These are phyloP conservation scores for Senecio squalidus DNA, from an alignment of 140 eudicot species.

Conservation along the genomic window DNA sequence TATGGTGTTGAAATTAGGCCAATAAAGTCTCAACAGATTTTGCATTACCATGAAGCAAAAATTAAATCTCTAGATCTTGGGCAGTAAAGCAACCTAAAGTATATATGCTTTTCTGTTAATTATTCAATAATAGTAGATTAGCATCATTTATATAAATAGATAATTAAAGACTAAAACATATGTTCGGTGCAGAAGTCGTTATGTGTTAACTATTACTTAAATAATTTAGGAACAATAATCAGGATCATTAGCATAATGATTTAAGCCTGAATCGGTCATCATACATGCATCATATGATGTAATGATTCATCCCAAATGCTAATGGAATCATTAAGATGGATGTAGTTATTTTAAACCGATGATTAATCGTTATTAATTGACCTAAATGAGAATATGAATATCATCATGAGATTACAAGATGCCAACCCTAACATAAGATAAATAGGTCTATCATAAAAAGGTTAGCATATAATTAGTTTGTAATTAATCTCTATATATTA, in stretches of 20 bases:
- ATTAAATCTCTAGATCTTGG: neutral
- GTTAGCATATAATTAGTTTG: too few species aligned
- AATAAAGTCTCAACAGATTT: neutral
- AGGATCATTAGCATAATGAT: neutral
- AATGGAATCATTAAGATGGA: neutral
- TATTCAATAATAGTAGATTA: neutral
- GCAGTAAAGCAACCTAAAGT: constrained; percentile 26
- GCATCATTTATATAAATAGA: neutral
- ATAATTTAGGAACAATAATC: neutral
- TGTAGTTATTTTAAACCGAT: neutral
- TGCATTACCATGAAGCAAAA: neutral
- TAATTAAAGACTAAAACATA: neutral
- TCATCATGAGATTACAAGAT: too few species aligned
- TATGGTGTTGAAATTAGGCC: neutral
- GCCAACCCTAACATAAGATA: too few species aligned
- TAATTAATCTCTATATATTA: too few species aligned
- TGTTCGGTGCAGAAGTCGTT: neutral
- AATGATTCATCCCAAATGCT: neutral
- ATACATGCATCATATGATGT: neutral
- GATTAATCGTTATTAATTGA: neutral
- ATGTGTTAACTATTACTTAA: neutral
- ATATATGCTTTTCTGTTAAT: neutral
- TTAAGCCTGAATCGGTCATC: neutral
- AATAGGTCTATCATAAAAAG: too few species aligned
- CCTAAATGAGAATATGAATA: neutral